phyloP scores from a whole-genome alignment of 352 stramenopile species.

The Thalassiosira livingstoniorum region DNA sequence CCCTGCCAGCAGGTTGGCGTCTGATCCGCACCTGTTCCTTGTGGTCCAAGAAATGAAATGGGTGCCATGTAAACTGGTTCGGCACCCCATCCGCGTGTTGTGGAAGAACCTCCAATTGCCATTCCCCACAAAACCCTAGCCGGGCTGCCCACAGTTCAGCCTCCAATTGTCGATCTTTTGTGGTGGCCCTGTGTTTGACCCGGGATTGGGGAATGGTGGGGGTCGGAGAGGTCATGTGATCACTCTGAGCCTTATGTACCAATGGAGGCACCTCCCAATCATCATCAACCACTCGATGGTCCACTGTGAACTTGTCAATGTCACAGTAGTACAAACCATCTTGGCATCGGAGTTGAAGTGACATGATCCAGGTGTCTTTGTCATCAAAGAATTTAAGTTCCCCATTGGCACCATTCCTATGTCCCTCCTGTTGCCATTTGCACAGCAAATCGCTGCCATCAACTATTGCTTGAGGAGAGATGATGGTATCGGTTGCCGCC shows the following conservation, averaged over 20 bases:
- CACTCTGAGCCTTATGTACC: too few relatives aligned
- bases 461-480: neutral
- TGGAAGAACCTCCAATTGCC: neutral
- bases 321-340: neutral
- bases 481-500: neutral
- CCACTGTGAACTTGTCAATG: neutral
- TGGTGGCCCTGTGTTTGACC: neutral
- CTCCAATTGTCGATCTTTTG: neutral
- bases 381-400: neutral
- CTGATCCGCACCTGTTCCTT: constrained; percentile 25
- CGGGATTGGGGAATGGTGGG: neutral
- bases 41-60: neutral
- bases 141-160: neutral
- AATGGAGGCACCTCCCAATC: too few relatives aligned
- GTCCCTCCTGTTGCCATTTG: neutral
- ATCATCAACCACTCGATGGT: too few relatives aligned
- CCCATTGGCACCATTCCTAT: neutral
- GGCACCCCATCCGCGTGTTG: neutral
- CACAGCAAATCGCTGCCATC: neutral
- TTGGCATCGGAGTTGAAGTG: neutral
- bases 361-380: neutral
- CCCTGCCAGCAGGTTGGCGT: neutral
- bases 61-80: neutral
- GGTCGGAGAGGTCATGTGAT: too few relatives aligned
- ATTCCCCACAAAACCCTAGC: neutral